phyloP scores from a whole-genome alignment of 257 asterid genomes.

The Schizonepeta tenuifolia region DNA sequence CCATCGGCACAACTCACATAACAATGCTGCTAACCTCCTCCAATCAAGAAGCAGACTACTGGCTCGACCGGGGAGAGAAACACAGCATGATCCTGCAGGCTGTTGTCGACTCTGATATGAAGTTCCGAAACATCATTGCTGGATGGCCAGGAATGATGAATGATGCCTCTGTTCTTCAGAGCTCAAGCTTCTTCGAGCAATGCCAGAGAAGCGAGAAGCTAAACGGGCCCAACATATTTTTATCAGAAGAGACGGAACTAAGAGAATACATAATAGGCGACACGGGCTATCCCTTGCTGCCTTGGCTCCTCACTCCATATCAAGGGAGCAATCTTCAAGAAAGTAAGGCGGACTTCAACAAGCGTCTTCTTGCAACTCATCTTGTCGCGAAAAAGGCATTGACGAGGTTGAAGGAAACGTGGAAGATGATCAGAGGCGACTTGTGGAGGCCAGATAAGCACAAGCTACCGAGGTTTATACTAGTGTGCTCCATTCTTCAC shows the following conservation, averaged over 20 bases:
- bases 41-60: slow-evolving; percentile 56
- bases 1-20: slow-evolving; percentile 71
- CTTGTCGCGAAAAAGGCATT: slow-evolving; percentile 62
- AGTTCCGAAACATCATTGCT: slow-evolving; percentile 58
- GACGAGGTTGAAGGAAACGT: slow-evolving; percentile 65
- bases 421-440: slow-evolving; percentile 79
- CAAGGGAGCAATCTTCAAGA: slow-evolving; percentile 52
- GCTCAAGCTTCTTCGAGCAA: slow-evolving; percentile 51
- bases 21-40: slow-evolving; percentile 70
- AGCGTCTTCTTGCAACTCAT: slow-evolving; percentile 51
- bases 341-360: slow-evolving; percentile 54
- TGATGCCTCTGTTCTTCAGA: slow-evolving; percentile 52
- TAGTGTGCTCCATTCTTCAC: slow-evolving; percentile 84
- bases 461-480: slow-evolving; percentile 74
- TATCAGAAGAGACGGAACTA: slow-evolving; percentile 42
- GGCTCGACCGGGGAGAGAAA: slow-evolving; percentile 58
- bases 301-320: slow-evolving; percentile 87
- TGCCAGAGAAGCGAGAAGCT: slow-evolving; percentile 59
- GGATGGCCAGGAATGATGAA: slow-evolving; percentile 83
- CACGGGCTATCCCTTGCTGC: slow-evolving; percentile 65
- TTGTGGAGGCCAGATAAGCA: slow-evolving; percentile 95
- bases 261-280: slow-evolving; percentile 74
- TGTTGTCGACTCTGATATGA: slow-evolving; percentile 66
- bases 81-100: slow-evolving; percentile 91
- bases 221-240: slow-evolving; percentile 40